Percentiles rank a stretch among this genome's conserved stretches.
phyloP scores from a whole-genome alignment of 805 yeast genomes.

The Zygosaccharomyces kombuchaensis region DNA sequence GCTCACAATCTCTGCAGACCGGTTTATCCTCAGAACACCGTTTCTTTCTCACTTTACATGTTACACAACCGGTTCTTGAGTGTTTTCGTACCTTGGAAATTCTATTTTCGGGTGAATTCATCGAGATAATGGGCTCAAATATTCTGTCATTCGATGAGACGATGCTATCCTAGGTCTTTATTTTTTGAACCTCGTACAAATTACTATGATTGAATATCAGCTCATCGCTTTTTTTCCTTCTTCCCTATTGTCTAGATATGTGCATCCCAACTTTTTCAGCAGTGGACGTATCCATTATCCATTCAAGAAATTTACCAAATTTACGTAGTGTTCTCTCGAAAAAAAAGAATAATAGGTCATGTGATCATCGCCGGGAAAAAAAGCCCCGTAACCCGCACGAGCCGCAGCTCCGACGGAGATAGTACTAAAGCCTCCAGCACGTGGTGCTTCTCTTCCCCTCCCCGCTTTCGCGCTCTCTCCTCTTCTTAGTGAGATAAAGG shows the following conservation, averaged over 20 bases:
- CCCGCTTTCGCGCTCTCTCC: background rate
- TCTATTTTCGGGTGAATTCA: background rate
- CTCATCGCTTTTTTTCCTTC: background rate
- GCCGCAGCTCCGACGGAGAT: conserved; percentile 6
- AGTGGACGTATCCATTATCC: too few relatives aligned
- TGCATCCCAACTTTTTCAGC: too few relatives aligned
- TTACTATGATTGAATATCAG: background rate
- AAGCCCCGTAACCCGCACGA: too few relatives aligned
- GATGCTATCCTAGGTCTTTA: background rate
- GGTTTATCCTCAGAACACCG: conserved; percentile 74
- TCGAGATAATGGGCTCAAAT: background rate
- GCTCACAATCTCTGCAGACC: conserved; percentile 57
- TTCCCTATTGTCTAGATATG: too few relatives aligned
- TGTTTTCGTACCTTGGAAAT: conserved; percentile 14
- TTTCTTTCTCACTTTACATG: conserved; percentile 66
- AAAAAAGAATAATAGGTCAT: background rate
- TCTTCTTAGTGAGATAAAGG: background rate
- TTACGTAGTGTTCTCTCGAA: too few relatives aligned
- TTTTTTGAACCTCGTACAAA: too few relatives aligned
- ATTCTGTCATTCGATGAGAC: background rate
- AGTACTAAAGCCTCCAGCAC: background rate
- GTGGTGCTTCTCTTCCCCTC: background rate
- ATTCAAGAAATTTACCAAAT: too few relatives aligned
- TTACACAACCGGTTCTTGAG: conserved; percentile 60
- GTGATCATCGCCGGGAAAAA: too few relatives aligned